Evolutionary conservation across 768 basidiomycete genomes (phyloP).

Genomic region (Hypholoma fasciculare): DNA sequence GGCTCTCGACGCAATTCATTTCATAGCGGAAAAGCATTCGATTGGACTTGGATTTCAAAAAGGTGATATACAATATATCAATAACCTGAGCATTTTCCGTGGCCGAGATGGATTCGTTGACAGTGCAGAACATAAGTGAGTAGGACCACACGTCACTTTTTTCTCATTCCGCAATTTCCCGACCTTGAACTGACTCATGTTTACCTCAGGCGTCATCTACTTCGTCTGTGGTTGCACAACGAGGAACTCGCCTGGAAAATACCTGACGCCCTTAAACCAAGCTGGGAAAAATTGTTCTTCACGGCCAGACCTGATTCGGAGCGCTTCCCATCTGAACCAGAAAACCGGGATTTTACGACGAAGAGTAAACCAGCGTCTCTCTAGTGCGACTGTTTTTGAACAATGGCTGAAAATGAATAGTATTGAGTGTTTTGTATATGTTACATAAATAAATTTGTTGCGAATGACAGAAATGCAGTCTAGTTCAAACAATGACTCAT

Average conservation of each 20-base stretch:
- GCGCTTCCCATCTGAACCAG: constrained; percentile 35
- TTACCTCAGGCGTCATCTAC: constrained; percentile 33
- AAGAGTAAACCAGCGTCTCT: background rate
- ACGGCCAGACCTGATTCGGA: constrained; percentile 32
- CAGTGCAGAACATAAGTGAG: constrained; percentile 37
- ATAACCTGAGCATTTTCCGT: constrained; percentile 45
- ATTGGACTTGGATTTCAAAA: constrained; percentile 47
- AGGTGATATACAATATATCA: constrained; percentile 51
- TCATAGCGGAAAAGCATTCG: constrained; percentile 41
- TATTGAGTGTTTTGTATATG: too few species aligned
- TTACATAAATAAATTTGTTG: too few species aligned
- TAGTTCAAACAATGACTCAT: too few species aligned
- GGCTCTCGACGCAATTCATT: constrained; percentile 45
- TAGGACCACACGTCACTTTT: background rate
- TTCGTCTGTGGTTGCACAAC: constrained; percentile 38
- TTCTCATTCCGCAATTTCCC: too few species aligned
- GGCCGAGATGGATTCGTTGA: constrained; percentile 43
- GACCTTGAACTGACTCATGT: background rate
- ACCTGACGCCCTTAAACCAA: constrained; percentile 27
- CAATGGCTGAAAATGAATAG: too few species aligned
- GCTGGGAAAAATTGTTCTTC: constrained; percentile 35
- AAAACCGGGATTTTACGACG: constrained; percentile 16
- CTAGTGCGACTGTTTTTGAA: too few species aligned
- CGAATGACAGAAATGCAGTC: too few species aligned
- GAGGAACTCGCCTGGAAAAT: constrained; percentile 39